A percentile compares a stretch with the other conserved stretches of the same genome.
Conservation (phyloP, 352 stramenopile genomes). For the Globisporangium perplexum region DNA sequence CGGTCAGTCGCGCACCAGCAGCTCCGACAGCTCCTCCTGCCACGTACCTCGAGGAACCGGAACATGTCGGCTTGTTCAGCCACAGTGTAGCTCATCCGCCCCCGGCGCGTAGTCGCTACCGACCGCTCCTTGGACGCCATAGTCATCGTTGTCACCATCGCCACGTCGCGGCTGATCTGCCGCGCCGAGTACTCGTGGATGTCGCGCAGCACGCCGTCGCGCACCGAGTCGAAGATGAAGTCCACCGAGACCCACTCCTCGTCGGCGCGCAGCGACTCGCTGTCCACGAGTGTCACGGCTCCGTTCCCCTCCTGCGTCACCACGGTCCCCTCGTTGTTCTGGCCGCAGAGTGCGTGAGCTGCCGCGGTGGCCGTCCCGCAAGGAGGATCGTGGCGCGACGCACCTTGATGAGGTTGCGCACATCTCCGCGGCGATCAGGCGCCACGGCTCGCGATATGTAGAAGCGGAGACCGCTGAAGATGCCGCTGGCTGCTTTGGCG, state of each 20-base stretch:
- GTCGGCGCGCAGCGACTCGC: slow-evolving; percentile 16
- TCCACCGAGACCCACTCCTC: slow-evolving; percentile 33
- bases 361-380: background rate
- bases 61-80: slow-evolving; percentile 49
- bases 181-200: slow-evolving; percentile 27
- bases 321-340: slow-evolving; percentile 31
- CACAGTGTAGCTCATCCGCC: slow-evolving; percentile 22
- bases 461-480: slow-evolving; percentile 9
- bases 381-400: too few species aligned
- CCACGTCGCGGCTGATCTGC: background rate
- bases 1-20: too few species aligned
- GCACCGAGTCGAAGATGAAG: slow-evolving; percentile 47
- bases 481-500: too few species aligned
- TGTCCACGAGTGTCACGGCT: slow-evolving; percentile 38
- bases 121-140: background rate
- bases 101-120: background rate
- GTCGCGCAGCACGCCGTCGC: slow-evolving; percentile 22
- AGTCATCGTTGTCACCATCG: background rate
- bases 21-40: background rate
- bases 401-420: slow-evolving; percentile 11
- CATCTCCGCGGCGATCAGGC: background rate
- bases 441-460: slow-evolving; percentile 6
- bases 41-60: slow-evolving; percentile 24
- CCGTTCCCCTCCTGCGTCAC: background rate
- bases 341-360: background rate